Base-by-base conservation (phyloP, 805 yeast genomes). In the Ogataea chonburiensis region DNA sequence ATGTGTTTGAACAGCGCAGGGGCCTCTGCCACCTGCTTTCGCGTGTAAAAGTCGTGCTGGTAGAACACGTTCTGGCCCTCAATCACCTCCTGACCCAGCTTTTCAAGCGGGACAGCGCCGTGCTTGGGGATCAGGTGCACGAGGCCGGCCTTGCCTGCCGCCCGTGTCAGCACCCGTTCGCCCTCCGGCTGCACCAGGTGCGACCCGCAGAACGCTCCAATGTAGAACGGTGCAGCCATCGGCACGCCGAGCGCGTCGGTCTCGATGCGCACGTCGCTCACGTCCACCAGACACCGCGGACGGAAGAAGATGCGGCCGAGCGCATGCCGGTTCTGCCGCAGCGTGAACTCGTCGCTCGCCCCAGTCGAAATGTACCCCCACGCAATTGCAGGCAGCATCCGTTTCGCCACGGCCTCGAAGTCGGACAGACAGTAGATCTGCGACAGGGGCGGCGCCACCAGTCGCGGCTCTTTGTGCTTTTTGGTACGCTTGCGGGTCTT, bases 351-450 rank as follows among this genome's bases (percentile, higher is more conserved):
- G 55, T 89, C 96, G 56, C 86, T 94, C 10, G 93, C 71, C 3
- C 91, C 98, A 3, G 93, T 78, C 2, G 89, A 78, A 55, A 85
- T 84, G 58, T 88, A 89, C 11, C 86, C 86, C 84, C 95, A 83
- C 0, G 87, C 91, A n/a, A 73, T 69, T 24, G 78, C 77, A 16
- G 82, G 71, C 68, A 89, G 67, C 22, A 86, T 74, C 42, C 76
- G 72, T 24, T 85, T 70, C 1, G 97, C 97, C 31, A 91, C 80
- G 46, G 71, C 74, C 62, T 89, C 97, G 56, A 89, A 91, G 60
- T 89, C 97, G 45, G 76, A 76, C 37, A 87, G 52, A 49, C 86
- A 86, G 56, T 79, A 77, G 37, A 88, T 75, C 43, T 74, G 77
- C 5, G 72, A 63, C 17, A 89, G 53, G 8, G 77, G 78, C 2